Evolutionary conservation across 305 asterid species (phyloP).

Genomic region (Fraxinus nigra): DNA sequence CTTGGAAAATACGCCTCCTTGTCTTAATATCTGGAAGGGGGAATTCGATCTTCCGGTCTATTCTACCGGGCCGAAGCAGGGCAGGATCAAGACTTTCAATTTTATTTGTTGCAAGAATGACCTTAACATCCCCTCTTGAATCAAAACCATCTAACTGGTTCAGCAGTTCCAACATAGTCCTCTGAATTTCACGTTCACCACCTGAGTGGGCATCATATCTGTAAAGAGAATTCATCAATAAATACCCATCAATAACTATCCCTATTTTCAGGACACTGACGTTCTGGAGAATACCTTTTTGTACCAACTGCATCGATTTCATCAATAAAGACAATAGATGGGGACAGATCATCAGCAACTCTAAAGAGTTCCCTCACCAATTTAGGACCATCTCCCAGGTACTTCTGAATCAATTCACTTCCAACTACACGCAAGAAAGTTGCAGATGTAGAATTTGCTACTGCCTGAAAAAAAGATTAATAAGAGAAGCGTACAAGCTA

Average conservation of each 20-base stretch:
- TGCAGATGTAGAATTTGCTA: conserved; percentile 92
- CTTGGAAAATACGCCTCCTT: conserved; percentile 86
- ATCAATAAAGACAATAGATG: conserved; percentile 87
- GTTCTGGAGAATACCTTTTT: conserved; percentile 52
- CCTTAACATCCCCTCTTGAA: conserved; percentile 89
- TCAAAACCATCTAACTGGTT: conserved; percentile 73
- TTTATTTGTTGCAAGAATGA: conserved; percentile 86
- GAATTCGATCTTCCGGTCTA: conserved; percentile 81
- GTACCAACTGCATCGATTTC: conserved; percentile 96
- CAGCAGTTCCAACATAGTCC: conserved; percentile 84
- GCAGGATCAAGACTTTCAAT: conserved; percentile 90
- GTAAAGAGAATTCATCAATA: conserved; percentile 10
- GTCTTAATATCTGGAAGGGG: conserved; percentile 96
- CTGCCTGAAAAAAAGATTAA: conserved; percentile 54
- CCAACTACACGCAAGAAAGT: conserved; percentile 96
- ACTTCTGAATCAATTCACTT: conserved; percentile 84
- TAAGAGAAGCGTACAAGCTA: not conserved
- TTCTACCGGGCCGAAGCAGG: conserved; percentile 84
- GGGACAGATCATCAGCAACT: conserved; percentile 92
- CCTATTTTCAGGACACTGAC: conserved; percentile 7
- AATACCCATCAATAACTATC: not conserved
- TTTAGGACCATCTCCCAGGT: conserved; percentile 93
- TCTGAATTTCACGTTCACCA: conserved; percentile 93
- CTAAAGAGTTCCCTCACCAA: conserved; percentile 88
- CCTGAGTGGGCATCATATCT: conserved; percentile 97